Evolutionary conservation across 148 eudicot genomes (phyloP).

Genomic region (Silene latifolia): DNA sequence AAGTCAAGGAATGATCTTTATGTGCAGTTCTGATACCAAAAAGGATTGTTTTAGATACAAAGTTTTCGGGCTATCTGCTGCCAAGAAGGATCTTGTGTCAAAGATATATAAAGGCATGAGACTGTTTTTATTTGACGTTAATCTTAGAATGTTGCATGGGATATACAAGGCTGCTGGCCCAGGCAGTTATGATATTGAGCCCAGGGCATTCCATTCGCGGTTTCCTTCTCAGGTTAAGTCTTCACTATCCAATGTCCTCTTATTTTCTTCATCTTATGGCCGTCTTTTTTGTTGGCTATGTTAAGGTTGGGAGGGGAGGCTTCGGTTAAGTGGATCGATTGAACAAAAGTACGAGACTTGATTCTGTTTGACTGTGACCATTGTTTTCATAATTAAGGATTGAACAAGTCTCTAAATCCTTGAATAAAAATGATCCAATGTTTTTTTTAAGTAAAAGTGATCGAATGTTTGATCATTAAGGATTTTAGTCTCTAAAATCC

Average conservation of each 20-base stretch:
- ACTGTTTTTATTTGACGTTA: constrained; percentile 74
- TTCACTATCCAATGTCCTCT: background rate
- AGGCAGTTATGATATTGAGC: constrained; percentile 84
- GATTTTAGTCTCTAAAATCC: no score
- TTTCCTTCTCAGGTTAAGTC: constrained; percentile 89
- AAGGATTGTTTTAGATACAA: constrained; percentile 73
- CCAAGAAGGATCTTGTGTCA: constrained; percentile 61
- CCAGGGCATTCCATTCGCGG: constrained; percentile 78
- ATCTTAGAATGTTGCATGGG: constrained; percentile 77
- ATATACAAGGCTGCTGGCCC: constrained; percentile 84
- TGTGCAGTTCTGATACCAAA: constrained; percentile 92
- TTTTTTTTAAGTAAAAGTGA: no score
- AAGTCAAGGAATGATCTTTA: constrained; percentile 90
- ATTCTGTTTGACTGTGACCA: background rate
- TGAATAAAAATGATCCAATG: no score
- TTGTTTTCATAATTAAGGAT: background rate
- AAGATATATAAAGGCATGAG: constrained; percentile 88
- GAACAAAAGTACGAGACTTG: background rate
- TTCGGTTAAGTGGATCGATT: background rate
- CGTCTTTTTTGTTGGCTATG: background rate
- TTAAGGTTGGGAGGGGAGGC: background rate
- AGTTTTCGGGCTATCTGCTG: constrained; percentile 80
- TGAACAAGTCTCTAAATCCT: background rate
- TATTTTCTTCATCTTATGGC: background rate
- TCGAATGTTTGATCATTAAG: no score